Conservation (phyloP, 768 basidiomycete genomes). For the Trametes villosa region DNA sequence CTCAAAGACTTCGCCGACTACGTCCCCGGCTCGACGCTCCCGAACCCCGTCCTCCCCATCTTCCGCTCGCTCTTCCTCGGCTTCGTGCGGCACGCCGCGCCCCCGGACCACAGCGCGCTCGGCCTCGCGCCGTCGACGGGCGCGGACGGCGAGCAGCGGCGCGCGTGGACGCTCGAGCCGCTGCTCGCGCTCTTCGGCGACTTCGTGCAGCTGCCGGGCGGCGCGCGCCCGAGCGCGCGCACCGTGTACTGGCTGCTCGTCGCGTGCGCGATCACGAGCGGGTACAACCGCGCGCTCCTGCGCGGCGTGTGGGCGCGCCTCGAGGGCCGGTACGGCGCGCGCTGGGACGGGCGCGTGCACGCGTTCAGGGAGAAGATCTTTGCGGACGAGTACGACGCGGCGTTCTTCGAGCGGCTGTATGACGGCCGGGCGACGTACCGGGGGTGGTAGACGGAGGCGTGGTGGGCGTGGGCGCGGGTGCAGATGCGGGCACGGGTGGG, state of each 20-base stretch:
- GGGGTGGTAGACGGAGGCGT: background rate
- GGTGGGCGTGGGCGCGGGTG: too few species aligned
- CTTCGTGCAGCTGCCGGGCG: conserved; percentile 61
- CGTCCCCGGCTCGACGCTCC: conserved; percentile 38
- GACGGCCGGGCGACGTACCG: background rate
- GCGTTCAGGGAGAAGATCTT: conserved; percentile 50
- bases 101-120: background rate
- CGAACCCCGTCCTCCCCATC: conserved; percentile 49
- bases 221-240: conserved; percentile 47
- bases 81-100: conserved; percentile 59
- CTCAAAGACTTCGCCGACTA: conserved; percentile 32
- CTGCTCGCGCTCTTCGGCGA: conserved; percentile 61
- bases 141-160: background rate
- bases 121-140: background rate
- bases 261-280: conserved; percentile 66
- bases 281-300: conserved; percentile 51
- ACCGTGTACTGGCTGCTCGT: conserved; percentile 69
- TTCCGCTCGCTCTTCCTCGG: conserved; percentile 80
- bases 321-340: conserved; percentile 57
- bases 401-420: conserved; percentile 15
- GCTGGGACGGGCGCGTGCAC: conserved; percentile 47
- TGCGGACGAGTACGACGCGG: conserved; percentile 16
- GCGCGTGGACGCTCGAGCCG: conserved; percentile 58
- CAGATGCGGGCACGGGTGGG: background rate
- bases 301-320: conserved; percentile 61